Evolutionary conservation across 2,329 filamentous ascomycete species (phyloP), one percentile per base, ranked within the genome.

Genomic region (Hypoxylon sp.): DNA sequence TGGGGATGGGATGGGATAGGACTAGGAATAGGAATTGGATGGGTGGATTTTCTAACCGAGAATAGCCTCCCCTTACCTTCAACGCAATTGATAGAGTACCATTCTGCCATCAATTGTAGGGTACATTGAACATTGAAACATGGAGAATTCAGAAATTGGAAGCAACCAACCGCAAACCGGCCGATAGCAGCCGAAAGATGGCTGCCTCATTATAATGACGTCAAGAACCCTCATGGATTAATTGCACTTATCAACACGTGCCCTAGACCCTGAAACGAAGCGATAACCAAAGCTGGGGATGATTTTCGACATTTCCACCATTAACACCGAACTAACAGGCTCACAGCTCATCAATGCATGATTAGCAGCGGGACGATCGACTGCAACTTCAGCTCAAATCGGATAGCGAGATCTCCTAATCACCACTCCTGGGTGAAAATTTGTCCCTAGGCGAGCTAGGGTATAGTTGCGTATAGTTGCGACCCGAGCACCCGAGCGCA

Each of bases 161-260:
- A 21, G 32, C 10, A 19, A 32, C 28, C 28, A 30, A 30, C 28
- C 25, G 13, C 43, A n/a, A 34, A 48, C 45, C 32, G 56, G 32
- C 56, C 56, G 41, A 59, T 50, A 59, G 34, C 55, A 38, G 30
- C 45, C 55, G 23, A 36, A 43, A 2, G 10, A 11, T 10, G 32
- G 55, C 36, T 45, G 30, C 38, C 14, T 43, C 38, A 11, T 5
- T 43, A 43, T 9, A 38, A 60, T 74, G 69, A 74, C 73, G 72
- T 74, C 72, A 74, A 60, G 4, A 21, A 45, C 10, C 4, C 13
- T 46, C 32, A 43, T 13, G 58, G 49, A 58, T 58, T 10, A 45
- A 56, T 63, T 38, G 10, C 23, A 43, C 67, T 75, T 75, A 75
- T 75, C 73, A 74, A 68, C 75, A 76, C 75, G 75, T 76, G 75